phyloP scores from a whole-genome alignment of 768 basidiomycete species.

The Hortiboletus flavorubellus region DNA sequence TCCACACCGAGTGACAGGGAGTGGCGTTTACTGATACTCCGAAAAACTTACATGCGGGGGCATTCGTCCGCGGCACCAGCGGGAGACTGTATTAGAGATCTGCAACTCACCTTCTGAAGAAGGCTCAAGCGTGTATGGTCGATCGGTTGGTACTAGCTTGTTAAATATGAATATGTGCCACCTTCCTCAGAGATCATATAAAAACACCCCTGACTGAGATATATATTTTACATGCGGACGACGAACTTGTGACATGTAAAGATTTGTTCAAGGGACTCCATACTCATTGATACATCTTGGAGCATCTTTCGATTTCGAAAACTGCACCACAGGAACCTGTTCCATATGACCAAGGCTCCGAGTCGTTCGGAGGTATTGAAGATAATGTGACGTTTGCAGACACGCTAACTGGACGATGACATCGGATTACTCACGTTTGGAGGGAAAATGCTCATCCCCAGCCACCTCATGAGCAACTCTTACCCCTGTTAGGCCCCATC shows the following conservation, averaged over 20 bases:
- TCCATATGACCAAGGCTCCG: too few relatives aligned
- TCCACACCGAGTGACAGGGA: constrained; percentile 4
- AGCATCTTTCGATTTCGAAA: not conserved
- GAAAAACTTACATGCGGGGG: not conserved
- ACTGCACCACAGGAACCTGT: not conserved
- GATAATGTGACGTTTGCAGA: too few relatives aligned
- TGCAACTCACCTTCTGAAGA: not conserved
- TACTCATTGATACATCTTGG: not conserved
- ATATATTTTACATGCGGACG: not conserved
- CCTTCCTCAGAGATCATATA: not conserved
- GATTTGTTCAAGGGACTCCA: not conserved
- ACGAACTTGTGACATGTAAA: not conserved
- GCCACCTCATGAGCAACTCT: too few relatives aligned
- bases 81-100: not conserved
- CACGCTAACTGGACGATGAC: too few relatives aligned
- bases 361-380: too few relatives aligned
- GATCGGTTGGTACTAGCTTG: not conserved
- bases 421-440: too few relatives aligned
- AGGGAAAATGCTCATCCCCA: too few relatives aligned
- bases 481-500: too few relatives aligned
- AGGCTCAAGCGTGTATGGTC: not conserved
- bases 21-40: constrained; percentile 11
- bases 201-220: too few relatives aligned
- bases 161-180: not conserved
- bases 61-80: not conserved